Evolutionary conservation across 306 rosid genomes (phyloP), one percentile per base, ranked within the genome.

Genomic region (Gynostemma pentaphyllum): DNA sequence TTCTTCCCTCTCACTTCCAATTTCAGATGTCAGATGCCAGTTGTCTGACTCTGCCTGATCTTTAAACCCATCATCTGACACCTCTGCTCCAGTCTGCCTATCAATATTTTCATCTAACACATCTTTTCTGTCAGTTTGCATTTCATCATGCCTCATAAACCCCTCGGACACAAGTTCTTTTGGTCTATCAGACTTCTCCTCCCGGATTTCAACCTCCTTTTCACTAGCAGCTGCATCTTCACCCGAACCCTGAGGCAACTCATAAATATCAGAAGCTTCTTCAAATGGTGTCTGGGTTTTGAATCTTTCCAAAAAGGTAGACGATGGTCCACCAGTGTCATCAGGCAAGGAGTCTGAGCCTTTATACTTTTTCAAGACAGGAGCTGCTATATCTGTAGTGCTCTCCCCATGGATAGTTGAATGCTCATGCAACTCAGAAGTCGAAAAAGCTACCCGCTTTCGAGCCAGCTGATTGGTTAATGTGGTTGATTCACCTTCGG

Each of bases 1-100:
- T 79, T 92, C 99, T 72, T 92, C 99, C 81, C 81, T 75, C 46
- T 92, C 96, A 49, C 71, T 45, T 67, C 72, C 76, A 22, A 24
- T 42, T 42, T 80, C 90, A 53, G 74, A 30, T 30, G 72, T 37
- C 42, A 83, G 61, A 57, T 70, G 80, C 74, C 63, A 86, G 69
- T 78, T 78, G 48, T 88, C 94, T 26, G 81, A 54, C 73, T 84
- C 96, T 18, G 67, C 72, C 37, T 68, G 85, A 74, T 88, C 96
- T 54, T 42, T 80, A 47, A 69, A 79, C 65, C 66, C 73, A 57
- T 83, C 96, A 77, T 92, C 94, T 5, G 47, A 64, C 71, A 68
- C 39, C 70, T 79, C 79, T 62, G 70, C 44, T 68, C 77, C 94
- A 45, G 40, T 84, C 9, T 79, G 68, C 53, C 67, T 79, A 69